Conservation (phyloP, 768 basidiomycete species). For the Collybia mongolica region DNA sequence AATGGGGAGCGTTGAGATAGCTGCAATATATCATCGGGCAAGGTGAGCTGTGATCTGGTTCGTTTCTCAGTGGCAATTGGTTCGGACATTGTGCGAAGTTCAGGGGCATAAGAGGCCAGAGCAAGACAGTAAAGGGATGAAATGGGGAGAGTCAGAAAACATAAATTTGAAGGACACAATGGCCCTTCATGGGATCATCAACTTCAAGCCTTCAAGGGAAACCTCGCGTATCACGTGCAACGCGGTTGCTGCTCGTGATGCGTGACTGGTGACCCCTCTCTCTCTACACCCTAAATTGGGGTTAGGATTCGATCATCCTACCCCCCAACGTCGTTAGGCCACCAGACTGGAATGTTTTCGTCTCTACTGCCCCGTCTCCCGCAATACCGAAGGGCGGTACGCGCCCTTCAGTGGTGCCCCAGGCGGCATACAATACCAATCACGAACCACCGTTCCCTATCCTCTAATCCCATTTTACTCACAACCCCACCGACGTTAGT, state of each 20-base stretch:
- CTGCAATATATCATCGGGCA: slow-evolving; percentile 43
- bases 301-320: slow-evolving; percentile 3
- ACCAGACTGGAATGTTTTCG: slow-evolving; percentile 12
- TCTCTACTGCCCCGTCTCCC: slow-evolving; percentile 2
- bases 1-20: slow-evolving; percentile 49
- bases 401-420: too few species aligned
- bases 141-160: too few species aligned
- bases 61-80: slow-evolving; percentile 29
- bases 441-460: slow-evolving; percentile 4
- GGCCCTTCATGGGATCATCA: background rate
- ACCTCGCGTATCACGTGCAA: slow-evolving; percentile 28
- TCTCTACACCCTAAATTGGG: background rate
- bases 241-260: background rate
- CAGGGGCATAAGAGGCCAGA: background rate
- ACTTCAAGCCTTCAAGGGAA: slow-evolving; percentile 14
- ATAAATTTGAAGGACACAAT: background rate
- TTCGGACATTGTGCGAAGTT: slow-evolving; percentile 21
- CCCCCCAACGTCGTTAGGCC: background rate
- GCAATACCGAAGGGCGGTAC: background rate
- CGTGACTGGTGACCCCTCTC: slow-evolving; percentile 3
- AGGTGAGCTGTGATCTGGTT: slow-evolving; percentile 52
- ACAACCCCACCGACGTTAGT: slow-evolving; percentile 13
- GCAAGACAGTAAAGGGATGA: too few species aligned
- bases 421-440: background rate
- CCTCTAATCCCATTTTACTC: too few species aligned